Evolutionary conservation across 805 yeast species (phyloP), one percentile per base, ranked within the genome.

Genomic region (Yamadazyma nakazawae): DNA sequence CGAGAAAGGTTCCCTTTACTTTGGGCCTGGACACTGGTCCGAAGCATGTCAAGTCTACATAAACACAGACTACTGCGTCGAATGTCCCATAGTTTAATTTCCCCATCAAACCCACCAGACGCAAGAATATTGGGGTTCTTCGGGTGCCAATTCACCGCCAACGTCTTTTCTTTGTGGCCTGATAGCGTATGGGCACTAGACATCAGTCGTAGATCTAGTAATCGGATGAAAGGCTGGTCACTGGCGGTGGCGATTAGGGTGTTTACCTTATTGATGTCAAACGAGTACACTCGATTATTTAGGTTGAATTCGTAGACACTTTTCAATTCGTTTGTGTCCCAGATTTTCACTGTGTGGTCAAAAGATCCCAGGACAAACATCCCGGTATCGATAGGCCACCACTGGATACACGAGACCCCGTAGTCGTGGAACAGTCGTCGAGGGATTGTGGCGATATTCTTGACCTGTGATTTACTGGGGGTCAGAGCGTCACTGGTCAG

Each of bases 331-430:
- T 76, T 76, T 0, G 96, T 76, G 59, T 89, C 96, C 95, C 96
- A 91, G 1, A 89, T 72, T 51, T 83, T 85, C 18, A 90, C 78
- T 0, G 81, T 77, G 48, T 78, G 80, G 62, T 91, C 97, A 61
- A 82, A 88, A 0, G 96, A 88, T 0, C 89, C 81, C 2, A 89
- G 78, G 16, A 89, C 74, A 67, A 89, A 90, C 82, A 91, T 75
- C 1, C 96, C 97, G 30, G 83, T 80, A 63, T 91, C 97, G 38
- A 70, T 68, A 0, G 94, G 90, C 92, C 96, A 92, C 97, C 97
- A 91, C 55, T 76, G 72, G 0, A 88, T 70, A 13, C 79, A 66
- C 0, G 96, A 85, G 0, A 91, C 73, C 0, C 96, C 96, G 60
- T 74, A 88, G 16, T 67, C 61, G 59, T 91, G 97, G 13, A 62